Evolutionary conservation across 306 rosid species (phyloP).

Genomic region (Aeschynomene evenia): DNA sequence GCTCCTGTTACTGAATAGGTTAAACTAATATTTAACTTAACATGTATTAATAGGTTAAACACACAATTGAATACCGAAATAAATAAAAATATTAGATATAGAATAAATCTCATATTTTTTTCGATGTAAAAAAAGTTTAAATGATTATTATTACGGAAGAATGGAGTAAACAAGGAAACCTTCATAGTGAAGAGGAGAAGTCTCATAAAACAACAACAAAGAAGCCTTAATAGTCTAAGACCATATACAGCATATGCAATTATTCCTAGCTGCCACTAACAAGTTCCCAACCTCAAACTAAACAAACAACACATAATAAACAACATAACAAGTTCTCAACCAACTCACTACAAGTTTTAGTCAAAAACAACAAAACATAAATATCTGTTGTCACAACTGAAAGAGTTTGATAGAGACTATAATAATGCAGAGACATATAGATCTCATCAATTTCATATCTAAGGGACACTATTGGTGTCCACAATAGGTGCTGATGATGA

Average conservation of each 20-base stretch:
- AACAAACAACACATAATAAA: not conserved
- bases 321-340: no score
- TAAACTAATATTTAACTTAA: no score
- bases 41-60: no score
- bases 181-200: not conserved
- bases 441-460: not conserved
- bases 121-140: no score
- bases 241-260: not conserved
- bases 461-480: not conserved
- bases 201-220: no score
- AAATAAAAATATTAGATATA: no score
- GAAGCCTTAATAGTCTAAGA: no score
- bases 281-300: slow-evolving; percentile 3
- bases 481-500: slow-evolving; percentile 17
- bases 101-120: no score
- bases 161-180: not conserved
- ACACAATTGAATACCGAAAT: no score
- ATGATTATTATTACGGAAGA: no score
- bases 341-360: not conserved
- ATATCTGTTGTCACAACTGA: not conserved
- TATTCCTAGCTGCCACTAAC: not conserved
- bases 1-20: no score
- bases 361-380: not conserved
- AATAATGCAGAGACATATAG: no score
- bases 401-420: not conserved